Percentiles rank a stretch among this genome's conserved stretches.
Evolutionary conservation across 805 yeast species (phyloP).

Genomic region (Lachancea quebecensis): DNA sequence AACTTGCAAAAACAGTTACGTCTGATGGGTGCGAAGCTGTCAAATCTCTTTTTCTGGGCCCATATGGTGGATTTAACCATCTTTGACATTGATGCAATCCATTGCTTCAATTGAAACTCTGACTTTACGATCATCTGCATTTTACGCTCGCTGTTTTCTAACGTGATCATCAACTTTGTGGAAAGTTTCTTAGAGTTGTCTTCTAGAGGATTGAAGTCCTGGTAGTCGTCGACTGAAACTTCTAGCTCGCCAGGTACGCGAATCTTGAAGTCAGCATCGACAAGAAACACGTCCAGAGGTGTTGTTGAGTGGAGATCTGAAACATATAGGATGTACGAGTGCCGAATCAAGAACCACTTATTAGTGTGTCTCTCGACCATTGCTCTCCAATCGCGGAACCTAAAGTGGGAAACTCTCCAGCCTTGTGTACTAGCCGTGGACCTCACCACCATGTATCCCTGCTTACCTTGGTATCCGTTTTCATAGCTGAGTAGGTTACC

Average conservation of each 20-base stretch:
- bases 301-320: conserved; percentile 80
- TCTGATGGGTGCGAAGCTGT: conserved; percentile 89
- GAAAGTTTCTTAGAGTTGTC: conserved; percentile 37
- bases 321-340: conserved; percentile 78
- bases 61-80: conserved; percentile 68
- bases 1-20: conserved; percentile 84
- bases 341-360: conserved; percentile 87
- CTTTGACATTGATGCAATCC: conserved; percentile 66
- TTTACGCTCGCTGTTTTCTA: conserved; percentile 75
- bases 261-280: conserved; percentile 69
- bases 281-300: conserved; percentile 83
- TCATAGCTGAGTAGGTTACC: conserved; percentile 80
- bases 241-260: conserved; percentile 35
- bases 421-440: conserved; percentile 86
- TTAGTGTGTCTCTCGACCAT: conserved; percentile 88
- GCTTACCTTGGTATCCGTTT: conserved; percentile 75
- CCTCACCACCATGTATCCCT: conserved; percentile 74
- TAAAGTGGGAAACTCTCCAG: conserved; percentile 90
- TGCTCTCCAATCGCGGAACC: conserved; percentile 67
- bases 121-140: conserved; percentile 66
- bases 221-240: not conserved
- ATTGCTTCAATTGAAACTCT: conserved; percentile 52
- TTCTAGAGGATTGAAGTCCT: conserved; percentile 19
- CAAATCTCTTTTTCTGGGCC: conserved; percentile 70
- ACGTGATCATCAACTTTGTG: conserved; percentile 46